A percentile compares a stretch with the other conserved stretches of the same genome.
These are phyloP conservation scores for Sarocladiaceae sp. DNA, from an alignment of 2,329 filamentous ascomycete species.

Conservation along the genomic window DNA sequence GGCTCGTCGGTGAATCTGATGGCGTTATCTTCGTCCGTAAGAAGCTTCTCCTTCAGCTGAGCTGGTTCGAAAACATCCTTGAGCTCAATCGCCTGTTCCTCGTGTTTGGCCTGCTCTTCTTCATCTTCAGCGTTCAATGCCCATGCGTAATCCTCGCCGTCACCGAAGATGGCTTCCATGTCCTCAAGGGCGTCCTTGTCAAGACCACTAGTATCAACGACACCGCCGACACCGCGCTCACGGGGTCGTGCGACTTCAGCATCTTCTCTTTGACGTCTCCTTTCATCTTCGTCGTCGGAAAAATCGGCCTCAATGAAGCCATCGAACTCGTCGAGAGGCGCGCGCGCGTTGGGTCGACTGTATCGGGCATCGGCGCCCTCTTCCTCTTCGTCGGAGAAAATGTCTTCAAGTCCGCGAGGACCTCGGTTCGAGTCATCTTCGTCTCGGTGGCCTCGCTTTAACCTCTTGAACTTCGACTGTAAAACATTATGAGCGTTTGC, in stretches of 20 bases:
- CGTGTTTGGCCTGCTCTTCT: conserved; percentile 71
- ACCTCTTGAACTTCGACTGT: conserved; percentile 88
- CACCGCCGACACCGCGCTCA: conserved; percentile 64
- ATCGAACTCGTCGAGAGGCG: conserved; percentile 71
- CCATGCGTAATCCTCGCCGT: conserved; percentile 94
- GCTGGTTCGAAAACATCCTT: conserved; percentile 99
- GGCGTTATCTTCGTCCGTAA: conserved; percentile 91
- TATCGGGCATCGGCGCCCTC: conserved; percentile 54
- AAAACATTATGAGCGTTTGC: conserved; percentile 16
- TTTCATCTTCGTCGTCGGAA: conserved; percentile 78
- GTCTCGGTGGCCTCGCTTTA: conserved; percentile 85
- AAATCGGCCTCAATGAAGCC: conserved; percentile 98
- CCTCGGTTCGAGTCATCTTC: conserved; percentile 62
- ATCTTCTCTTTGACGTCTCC: conserved; percentile 74
- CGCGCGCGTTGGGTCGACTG: conserved; percentile 49
- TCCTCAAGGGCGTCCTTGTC: conserved; percentile 93
- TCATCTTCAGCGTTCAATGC: conserved; percentile 85
- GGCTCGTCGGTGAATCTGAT: conserved; percentile 88
- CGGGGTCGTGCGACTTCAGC: conserved; percentile 81
- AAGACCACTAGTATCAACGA: conserved; percentile 76
- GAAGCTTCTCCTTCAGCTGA: conserved; percentile 86
- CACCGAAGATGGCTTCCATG: conserved; percentile 93
- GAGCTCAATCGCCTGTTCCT: conserved; percentile 82
- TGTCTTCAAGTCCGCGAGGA: conserved; percentile 77
- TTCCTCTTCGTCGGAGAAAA: conserved; percentile 94